Evolutionary conservation across 495 filamentous ascomycete genomes (phyloP).

Genomic region (Neurospora africana): DNA sequence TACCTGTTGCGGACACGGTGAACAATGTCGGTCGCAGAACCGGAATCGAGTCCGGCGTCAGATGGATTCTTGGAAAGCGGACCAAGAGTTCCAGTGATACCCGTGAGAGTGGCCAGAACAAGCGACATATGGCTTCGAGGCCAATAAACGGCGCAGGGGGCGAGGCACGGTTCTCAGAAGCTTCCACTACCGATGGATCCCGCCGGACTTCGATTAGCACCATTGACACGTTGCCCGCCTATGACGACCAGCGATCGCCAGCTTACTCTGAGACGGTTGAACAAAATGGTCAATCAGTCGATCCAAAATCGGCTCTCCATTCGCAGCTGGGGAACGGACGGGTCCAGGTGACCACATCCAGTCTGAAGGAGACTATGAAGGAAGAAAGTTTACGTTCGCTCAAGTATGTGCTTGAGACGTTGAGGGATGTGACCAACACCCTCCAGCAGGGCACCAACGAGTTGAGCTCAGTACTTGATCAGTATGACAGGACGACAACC

Average conservation of each 20-base stretch:
- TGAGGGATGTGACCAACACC: constrained; percentile 68
- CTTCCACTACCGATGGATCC: constrained; percentile 8
- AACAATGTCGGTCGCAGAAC: constrained; percentile 70
- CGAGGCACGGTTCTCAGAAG: not conserved
- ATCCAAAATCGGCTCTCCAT: constrained; percentile 6
- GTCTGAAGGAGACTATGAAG: constrained; percentile 76
- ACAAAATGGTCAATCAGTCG: constrained; percentile 1
- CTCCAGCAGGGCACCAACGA: constrained; percentile 58
- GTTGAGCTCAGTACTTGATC: constrained; percentile 58
- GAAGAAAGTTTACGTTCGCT: constrained; percentile 69
- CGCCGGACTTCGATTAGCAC: constrained; percentile 39
- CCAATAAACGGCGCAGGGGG: constrained; percentile 5
- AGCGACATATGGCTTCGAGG: constrained; percentile 53
- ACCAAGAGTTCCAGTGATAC: constrained; percentile 29
- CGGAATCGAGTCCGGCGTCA: constrained; percentile 69
- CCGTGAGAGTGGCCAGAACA: constrained; percentile 41
- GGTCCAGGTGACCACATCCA: constrained; percentile 73
- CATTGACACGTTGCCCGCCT: constrained; percentile 64
- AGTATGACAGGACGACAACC: constrained; percentile 50
- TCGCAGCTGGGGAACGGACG: constrained; percentile 28
- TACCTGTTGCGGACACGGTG: constrained; percentile 72
- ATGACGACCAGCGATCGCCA: constrained; percentile 64
- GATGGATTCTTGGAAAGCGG: constrained; percentile 57
- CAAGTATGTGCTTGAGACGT: constrained; percentile 63
- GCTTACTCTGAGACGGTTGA: constrained; percentile 48